A percentile compares a stretch with the other conserved stretches of the same genome.
These are phyloP conservation scores for Apiospora phragmitis DNA, from an alignment of 2,329 filamentous ascomycete genomes.

Conservation along the genomic window DNA sequence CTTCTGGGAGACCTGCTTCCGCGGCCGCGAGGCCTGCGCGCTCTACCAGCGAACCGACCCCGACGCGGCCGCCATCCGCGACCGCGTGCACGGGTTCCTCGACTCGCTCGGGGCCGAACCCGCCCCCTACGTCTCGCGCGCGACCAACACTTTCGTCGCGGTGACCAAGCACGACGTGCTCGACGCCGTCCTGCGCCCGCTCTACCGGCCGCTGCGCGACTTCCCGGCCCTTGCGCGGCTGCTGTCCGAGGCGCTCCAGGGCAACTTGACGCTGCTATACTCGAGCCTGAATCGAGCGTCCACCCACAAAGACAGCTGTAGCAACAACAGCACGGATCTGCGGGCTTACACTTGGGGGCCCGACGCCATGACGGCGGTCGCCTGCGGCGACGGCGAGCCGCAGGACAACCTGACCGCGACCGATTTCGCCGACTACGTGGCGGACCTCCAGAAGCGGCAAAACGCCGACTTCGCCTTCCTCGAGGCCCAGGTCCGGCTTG, in stretches of 20 bases:
- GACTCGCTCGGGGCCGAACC: constrained; percentile 27
- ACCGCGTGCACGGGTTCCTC: constrained; percentile 34
- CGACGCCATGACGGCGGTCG: constrained; percentile 28
- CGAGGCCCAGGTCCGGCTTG: constrained; percentile 35
- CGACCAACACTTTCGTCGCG: constrained; percentile 22
- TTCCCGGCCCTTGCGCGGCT: constrained; percentile 18
- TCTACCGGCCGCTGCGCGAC: constrained; percentile 33
- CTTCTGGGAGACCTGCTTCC: constrained; percentile 39
- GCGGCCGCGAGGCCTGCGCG: constrained; percentile 30
- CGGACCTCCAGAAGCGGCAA: constrained; percentile 27
- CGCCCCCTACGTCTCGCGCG: constrained; percentile 23
- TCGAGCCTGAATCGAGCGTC: not conserved
- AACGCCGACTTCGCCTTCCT: constrained; percentile 33
- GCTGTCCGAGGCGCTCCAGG: constrained; percentile 28
- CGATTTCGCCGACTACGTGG: constrained; percentile 33
- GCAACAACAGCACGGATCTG: not conserved
- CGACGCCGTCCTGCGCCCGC: constrained; percentile 22
- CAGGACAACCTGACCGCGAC: constrained; percentile 20
- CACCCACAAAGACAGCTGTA: constrained; percentile 11
- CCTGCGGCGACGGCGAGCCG: constrained; percentile 38
- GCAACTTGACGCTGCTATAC: constrained; percentile 27
- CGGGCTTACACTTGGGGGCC: not conserved
- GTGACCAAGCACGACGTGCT: constrained; percentile 35
- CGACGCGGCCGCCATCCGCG: constrained; percentile 28
- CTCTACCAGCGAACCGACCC: constrained; percentile 29